These are phyloP conservation scores for Pleurotus pulmonarius DNA, from an alignment of 768 basidiomycete genomes.

Conservation along the genomic window DNA sequence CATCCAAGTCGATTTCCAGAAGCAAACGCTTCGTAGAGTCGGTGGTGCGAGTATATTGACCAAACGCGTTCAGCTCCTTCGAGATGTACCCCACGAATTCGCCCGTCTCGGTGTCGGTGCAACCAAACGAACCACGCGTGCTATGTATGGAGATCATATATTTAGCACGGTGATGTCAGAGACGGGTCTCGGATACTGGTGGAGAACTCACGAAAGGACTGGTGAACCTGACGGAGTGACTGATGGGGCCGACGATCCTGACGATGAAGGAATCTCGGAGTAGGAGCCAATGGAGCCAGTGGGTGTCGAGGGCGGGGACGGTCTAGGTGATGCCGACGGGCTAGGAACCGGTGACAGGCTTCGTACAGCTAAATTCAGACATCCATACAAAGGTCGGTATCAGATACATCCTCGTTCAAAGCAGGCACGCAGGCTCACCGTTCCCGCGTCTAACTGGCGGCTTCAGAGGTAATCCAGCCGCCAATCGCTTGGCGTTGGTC, in stretches of 20 bases:
- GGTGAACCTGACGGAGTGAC: neutral
- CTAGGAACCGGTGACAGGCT: no score
- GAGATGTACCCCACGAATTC: neutral
- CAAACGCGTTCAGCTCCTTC: neutral
- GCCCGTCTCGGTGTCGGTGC: no score
- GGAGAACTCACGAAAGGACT: neutral
- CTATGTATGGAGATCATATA: neutral
- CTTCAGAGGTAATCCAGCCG: neutral
- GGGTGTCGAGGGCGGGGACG: neutral
- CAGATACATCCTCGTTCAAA: no score
- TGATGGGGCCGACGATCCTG: neutral
- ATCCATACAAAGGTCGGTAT: no score
- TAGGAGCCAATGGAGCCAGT: neutral
- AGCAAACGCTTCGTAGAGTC: neutral
- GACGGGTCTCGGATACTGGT: neutral
- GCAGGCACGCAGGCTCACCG: no score
- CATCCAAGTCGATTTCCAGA: conserved; percentile 1
- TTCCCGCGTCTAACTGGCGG: neutral
- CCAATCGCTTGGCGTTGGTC: conserved; percentile 3
- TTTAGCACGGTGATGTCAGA: neutral
- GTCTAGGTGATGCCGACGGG: no score
- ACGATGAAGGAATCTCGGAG: neutral
- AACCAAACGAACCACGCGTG: neutral
- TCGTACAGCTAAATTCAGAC: no score
- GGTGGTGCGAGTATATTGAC: neutral